A percentile compares a stretch with the other conserved stretches of the same genome.
phyloP scores from a whole-genome alignment of 1,284 basidiomycete genomes.

The Tylopilus sp. region DNA sequence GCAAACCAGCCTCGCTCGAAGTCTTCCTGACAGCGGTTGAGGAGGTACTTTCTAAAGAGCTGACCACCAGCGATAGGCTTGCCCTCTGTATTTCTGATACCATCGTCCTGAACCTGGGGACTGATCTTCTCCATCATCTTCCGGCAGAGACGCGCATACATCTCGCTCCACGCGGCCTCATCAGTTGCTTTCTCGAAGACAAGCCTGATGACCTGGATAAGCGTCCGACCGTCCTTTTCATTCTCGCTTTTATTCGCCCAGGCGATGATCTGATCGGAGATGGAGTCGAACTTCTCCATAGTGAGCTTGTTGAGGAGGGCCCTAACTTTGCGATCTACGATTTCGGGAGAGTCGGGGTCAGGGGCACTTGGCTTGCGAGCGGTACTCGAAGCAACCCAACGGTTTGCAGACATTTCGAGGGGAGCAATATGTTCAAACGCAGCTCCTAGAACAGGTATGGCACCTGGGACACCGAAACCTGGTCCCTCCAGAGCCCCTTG shows the following conservation, averaged over 20 bases:
- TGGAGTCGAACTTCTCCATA: slow-evolving; percentile 94
- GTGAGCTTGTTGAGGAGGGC: slow-evolving; percentile 93
- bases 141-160: slow-evolving; percentile 92
- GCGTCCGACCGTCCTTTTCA: slow-evolving; percentile 89
- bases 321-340: slow-evolving; percentile 94
- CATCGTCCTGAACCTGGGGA: slow-evolving; percentile 81
- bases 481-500: slow-evolving; percentile 31
- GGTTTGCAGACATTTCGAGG: slow-evolving; percentile 72
- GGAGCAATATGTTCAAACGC: slow-evolving; percentile 66
- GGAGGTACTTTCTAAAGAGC: slow-evolving; percentile 91
- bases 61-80: slow-evolving; percentile 85
- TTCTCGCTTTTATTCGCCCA: slow-evolving; percentile 93
- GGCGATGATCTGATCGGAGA: slow-evolving; percentile 86
- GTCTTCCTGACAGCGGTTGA: slow-evolving; percentile 91
- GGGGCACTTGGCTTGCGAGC: slow-evolving; percentile 22
- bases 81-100: slow-evolving; percentile 71
- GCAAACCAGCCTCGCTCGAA: slow-evolving; percentile 88
- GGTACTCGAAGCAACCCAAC: slow-evolving; percentile 61
- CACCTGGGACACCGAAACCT: slow-evolving; percentile 23
- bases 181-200: slow-evolving; percentile 97
- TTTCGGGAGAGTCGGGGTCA: slow-evolving; percentile 69
- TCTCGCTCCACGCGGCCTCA: slow-evolving; percentile 92
- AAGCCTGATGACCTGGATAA: slow-evolving; percentile 92
- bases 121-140: slow-evolving; percentile 92
- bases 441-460: slow-evolving; percentile 9